Conservation (phyloP, 495 filamentous ascomycete genomes). For the Penicillium desertorum region DNA sequence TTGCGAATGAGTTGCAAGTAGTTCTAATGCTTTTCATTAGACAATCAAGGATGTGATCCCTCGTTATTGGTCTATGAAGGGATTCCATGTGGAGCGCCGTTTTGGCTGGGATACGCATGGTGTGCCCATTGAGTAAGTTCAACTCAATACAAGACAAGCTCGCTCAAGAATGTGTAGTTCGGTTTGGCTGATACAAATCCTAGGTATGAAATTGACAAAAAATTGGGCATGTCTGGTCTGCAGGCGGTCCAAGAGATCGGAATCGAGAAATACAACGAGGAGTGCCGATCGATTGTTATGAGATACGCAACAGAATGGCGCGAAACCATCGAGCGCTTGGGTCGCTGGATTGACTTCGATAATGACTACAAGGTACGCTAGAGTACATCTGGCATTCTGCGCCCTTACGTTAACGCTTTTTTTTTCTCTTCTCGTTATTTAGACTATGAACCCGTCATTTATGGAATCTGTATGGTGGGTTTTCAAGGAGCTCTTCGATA, state of each 20-base stretch:
- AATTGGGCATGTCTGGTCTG: constrained; percentile 82
- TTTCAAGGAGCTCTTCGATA: constrained; percentile 88
- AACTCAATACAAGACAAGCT: background rate
- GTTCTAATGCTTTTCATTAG: background rate
- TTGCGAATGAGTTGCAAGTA: too few relatives aligned
- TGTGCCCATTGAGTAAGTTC: constrained; percentile 72
- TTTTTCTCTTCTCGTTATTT: background rate
- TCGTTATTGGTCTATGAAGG: constrained; percentile 97
- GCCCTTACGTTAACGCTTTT: background rate
- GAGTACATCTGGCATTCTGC: background rate
- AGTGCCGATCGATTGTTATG: constrained; percentile 95
- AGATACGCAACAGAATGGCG: constrained; percentile 88
- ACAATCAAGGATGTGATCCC: constrained; percentile 98
- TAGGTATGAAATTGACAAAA: constrained; percentile 94
- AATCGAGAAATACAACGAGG: constrained; percentile 86
- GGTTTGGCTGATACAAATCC: background rate
- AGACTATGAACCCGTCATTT: constrained; percentile 91
- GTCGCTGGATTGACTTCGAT: constrained; percentile 98
- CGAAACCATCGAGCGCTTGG: constrained; percentile 81
- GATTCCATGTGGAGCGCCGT: constrained; percentile 72
- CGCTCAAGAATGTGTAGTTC: background rate
- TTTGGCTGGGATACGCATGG: constrained; percentile 94
- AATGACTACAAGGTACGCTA: constrained; percentile 84
- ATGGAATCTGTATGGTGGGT: constrained; percentile 99
- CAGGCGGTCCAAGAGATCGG: constrained; percentile 86